Percentiles rank a stretch among this genome's conserved stretches.
phyloP scores from a whole-genome alignment of 257 asterid species.

The Datura wrightii region DNA sequence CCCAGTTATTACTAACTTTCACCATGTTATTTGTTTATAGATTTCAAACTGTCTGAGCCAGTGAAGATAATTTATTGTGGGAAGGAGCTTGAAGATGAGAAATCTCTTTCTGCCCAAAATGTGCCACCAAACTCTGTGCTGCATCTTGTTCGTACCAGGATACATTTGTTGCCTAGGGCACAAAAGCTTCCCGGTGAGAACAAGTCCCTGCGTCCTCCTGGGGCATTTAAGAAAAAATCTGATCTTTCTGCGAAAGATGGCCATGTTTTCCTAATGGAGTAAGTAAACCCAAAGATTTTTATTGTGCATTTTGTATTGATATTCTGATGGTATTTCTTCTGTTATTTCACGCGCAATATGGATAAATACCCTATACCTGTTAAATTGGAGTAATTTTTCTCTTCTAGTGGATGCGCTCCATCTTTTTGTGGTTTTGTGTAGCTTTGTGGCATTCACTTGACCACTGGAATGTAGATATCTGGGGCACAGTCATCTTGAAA shows the following conservation, averaged over 20 bases:
- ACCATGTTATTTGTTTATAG: conserved; percentile 46
- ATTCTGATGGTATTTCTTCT: background rate
- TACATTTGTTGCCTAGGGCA: conserved; percentile 85
- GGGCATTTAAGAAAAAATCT: conserved; percentile 97
- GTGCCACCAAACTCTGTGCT: conserved; percentile 86
- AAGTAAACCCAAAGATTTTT: conserved; percentile 47
- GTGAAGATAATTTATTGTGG: conserved; percentile 86
- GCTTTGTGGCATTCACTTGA: conserved; percentile 18
- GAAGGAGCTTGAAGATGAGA: conserved; percentile 86
- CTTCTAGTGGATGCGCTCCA: conserved; percentile 3
- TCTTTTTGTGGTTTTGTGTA: background rate
- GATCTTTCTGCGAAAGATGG: conserved; percentile 99
- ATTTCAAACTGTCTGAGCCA: conserved; percentile 88
- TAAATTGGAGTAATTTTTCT: background rate
- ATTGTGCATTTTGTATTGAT: background rate
- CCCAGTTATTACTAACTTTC: conserved; percentile 29
- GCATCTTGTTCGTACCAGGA: conserved; percentile 94
- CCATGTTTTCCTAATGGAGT: conserved; percentile 97
- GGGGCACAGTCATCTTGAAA: conserved; percentile 14
- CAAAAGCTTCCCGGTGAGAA: conserved; percentile 97
- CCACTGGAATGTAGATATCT: background rate
- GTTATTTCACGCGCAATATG: background rate
- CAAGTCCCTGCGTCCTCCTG: conserved; percentile 98
- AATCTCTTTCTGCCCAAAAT: conserved; percentile 76
- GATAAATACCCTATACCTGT: background rate